Evolutionary conservation across 257 asterid species (phyloP), one percentile per base, ranked within the genome.

Genomic region (Mitragyna speciosa): DNA sequence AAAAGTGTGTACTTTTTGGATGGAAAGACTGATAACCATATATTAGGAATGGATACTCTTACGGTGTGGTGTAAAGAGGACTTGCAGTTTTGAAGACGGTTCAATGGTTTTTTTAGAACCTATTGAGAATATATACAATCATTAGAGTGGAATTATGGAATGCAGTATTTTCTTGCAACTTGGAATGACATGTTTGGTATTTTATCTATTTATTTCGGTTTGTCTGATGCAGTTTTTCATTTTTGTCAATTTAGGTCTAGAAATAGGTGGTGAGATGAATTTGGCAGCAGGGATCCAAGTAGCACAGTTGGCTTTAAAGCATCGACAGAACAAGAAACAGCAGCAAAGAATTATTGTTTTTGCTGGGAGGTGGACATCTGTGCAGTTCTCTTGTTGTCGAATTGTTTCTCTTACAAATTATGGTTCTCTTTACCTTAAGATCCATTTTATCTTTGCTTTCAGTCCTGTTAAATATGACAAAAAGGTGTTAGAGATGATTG

Each of bases 261-360:
- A 94, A 84, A 85, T 94, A 41, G 97, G 98, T 2, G 98, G 97
- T 75, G 98, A 94, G 87, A 91, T 89, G 94, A 94, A 91, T 83
- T 87, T 96, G 88, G 93, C 98, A 28, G 94, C 97, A 75, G 99
- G 97, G 76, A 94, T 96, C 84, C 99, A 96, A 89, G 97, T 96
- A 76, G 99, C 99, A 12, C 97, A 96, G 89, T 83, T 94, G 87
- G 97, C 99, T 79, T 94, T 96, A 76, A 96, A 96, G 91, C 99
- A 96, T 87, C 95, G 98, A 67, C 99, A 94, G 82, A 96, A 96
- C 86, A 96, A 96, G 90, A 96, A 94, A 89, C 99, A 96, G 63
- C 97, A 96, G 56, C 98, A 94, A 76, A 92, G 99, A 88, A 94
- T 96, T 79, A 94, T 96, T 71, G 97, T 96, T 47, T 96, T 96